phyloP scores from a whole-genome alignment of 1,284 basidiomycete genomes.

The Leccinum laetum region DNA sequence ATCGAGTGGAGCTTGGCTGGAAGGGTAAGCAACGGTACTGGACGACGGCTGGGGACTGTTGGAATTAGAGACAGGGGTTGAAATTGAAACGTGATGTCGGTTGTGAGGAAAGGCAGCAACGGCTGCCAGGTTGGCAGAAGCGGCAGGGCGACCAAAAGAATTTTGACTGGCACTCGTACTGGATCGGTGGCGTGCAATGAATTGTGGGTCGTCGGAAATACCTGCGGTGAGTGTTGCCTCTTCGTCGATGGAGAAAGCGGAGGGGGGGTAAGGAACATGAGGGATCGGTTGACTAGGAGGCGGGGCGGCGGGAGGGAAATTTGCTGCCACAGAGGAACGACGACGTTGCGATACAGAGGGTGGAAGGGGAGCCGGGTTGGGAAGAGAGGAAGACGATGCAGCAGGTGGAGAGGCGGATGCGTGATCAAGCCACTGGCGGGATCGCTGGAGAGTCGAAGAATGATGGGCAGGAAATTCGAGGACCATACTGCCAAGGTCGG shows the following conservation, averaged over 20 bases:
- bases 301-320: conserved; percentile 62
- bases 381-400: conserved; percentile 37
- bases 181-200: conserved; percentile 25
- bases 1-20: conserved; percentile 45
- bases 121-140: conserved; percentile 56
- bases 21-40: conserved; percentile 35
- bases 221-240: conserved; percentile 12
- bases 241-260: conserved; percentile 26
- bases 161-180: conserved; percentile 34
- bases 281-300: conserved; percentile 76
- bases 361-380: conserved; percentile 37
- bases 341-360: conserved; percentile 47
- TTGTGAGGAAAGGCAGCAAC: conserved; percentile 62
- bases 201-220: conserved; percentile 20
- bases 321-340: conserved; percentile 68
- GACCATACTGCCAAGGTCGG: conserved; percentile 43
- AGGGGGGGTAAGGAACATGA: conserved; percentile 43
- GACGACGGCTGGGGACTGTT: conserved; percentile 25
- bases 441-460: conserved; percentile 36
- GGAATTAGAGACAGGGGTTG: conserved; percentile 29
- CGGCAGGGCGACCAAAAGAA: conserved; percentile 47
- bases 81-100: conserved; percentile 43
- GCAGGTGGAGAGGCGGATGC: conserved; percentile 25
- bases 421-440: conserved; percentile 52
- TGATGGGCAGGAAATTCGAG: conserved; percentile 51